phyloP scores from a whole-genome alignment of 1,284 basidiomycete species.

The Ustilago tritici region DNA sequence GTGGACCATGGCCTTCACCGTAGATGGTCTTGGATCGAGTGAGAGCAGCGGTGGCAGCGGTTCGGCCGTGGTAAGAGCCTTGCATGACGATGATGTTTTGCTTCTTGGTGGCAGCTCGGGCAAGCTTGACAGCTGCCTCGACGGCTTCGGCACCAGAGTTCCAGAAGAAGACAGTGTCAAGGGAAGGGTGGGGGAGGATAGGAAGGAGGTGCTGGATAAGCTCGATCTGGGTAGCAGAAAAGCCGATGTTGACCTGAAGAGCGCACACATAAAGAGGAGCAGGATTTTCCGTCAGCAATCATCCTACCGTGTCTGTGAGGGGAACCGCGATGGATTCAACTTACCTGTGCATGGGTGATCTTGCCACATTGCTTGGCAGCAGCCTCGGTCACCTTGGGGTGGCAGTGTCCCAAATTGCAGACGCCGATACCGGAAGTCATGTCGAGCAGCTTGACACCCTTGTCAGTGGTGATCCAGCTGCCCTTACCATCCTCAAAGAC shows the following conservation, averaged over 20 bases:
- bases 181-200: constrained; percentile 82
- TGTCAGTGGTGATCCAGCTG: constrained; percentile 58
- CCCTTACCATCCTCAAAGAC: constrained; percentile 63
- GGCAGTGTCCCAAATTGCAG: constrained; percentile 67
- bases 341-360: constrained; percentile 65
- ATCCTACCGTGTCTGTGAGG: neutral
- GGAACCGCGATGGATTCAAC: neutral
- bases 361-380: constrained; percentile 64
- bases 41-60: constrained; percentile 81
- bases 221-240: constrained; percentile 56
- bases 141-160: constrained; percentile 93
- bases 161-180: constrained; percentile 84
- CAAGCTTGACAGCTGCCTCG: constrained; percentile 78
- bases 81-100: constrained; percentile 93
- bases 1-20: constrained; percentile 80
- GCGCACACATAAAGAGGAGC: neutral
- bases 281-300: neutral
- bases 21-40: constrained; percentile 93
- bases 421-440: constrained; percentile 68
- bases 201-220: constrained; percentile 58
- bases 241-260: constrained; percentile 64
- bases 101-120: constrained; percentile 79
- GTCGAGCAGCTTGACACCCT: constrained; percentile 63
- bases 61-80: constrained; percentile 69
- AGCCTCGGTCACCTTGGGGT: constrained; percentile 63